Conservation (phyloP, 331 rosid genomes). For the Dryas integrifolia region DNA sequence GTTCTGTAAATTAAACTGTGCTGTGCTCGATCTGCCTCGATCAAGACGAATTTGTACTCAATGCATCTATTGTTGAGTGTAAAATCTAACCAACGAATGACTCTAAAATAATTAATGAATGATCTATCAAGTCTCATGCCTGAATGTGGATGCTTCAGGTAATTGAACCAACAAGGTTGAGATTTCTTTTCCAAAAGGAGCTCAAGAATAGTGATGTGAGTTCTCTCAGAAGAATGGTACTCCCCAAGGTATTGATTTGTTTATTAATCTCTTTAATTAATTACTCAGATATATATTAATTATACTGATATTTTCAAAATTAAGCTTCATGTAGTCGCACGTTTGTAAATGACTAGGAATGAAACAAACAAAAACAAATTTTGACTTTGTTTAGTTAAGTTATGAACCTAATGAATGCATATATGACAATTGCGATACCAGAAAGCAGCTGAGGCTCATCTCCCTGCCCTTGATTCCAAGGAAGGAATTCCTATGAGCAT, state of each 20-base stretch:
- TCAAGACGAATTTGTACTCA: not conserved
- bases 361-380: not conserved
- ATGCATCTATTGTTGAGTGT: not conserved
- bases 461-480: constrained; percentile 73
- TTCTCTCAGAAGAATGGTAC: constrained; percentile 84
- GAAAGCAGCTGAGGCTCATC: constrained; percentile 90
- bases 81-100: not conserved
- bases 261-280: not conserved
- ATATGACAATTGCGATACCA: constrained; percentile 19
- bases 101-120: not conserved
- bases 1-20: not conserved
- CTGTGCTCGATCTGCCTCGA: not conserved
- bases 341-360: not conserved
- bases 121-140: not conserved
- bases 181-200: constrained; percentile 85
- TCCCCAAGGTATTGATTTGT: constrained; percentile 67
- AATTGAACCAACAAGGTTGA: constrained; percentile 54
- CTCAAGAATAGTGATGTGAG: constrained; percentile 90
- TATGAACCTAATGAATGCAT: not conserved
- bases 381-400: not conserved
- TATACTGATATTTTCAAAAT: not conserved
- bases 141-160: constrained; percentile 35
- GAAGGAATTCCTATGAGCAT: constrained; percentile 73
- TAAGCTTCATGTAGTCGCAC: not conserved
- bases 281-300: not conserved